Conservation (phyloP, 352 stramenopile genomes). For the Discostella stelligera region DNA sequence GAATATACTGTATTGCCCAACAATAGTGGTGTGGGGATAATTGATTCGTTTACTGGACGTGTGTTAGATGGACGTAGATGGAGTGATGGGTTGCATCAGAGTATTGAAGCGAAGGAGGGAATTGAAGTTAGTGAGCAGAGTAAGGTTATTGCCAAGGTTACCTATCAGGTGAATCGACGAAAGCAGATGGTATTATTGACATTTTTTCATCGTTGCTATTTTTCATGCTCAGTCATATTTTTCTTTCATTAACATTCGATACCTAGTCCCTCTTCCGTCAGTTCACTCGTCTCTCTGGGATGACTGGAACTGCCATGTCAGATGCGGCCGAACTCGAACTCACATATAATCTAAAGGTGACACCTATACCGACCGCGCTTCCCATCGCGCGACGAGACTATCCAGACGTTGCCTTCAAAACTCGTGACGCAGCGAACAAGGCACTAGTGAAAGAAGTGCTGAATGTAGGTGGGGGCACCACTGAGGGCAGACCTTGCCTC, state of each 20-base stretch:
- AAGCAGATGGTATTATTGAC: background rate
- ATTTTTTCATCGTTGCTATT: background rate
- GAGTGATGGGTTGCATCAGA: conserved; percentile 86
- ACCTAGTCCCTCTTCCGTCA: conserved; percentile 79
- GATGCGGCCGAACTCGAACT: conserved; percentile 82
- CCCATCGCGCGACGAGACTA: conserved; percentile 85
- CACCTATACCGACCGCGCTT: conserved; percentile 81
- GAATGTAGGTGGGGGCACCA: conserved; percentile 63
- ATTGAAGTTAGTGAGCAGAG: conserved; percentile 82
- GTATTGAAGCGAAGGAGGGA: conserved; percentile 86
- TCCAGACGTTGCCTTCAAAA: conserved; percentile 84
- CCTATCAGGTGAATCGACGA: conserved; percentile 75
- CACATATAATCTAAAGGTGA: conserved; percentile 81
- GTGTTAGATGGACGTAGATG: conserved; percentile 84
- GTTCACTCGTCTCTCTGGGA: conserved; percentile 83
- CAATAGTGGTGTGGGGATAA: conserved; percentile 70
- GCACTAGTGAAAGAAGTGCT: conserved; percentile 82
- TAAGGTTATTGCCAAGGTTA: conserved; percentile 86
- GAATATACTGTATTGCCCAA: conserved; percentile 83
- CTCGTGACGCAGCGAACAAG: conserved; percentile 69
- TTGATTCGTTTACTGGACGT: conserved; percentile 83
- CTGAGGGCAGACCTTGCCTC: conserved; percentile 80
- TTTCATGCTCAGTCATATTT: conserved; percentile 5
- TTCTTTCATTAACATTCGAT: background rate
- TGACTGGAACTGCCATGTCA: conserved; percentile 85